phyloP scores from a whole-genome alignment of 768 basidiomycete genomes.

The Candolleomyces eurysporus region DNA sequence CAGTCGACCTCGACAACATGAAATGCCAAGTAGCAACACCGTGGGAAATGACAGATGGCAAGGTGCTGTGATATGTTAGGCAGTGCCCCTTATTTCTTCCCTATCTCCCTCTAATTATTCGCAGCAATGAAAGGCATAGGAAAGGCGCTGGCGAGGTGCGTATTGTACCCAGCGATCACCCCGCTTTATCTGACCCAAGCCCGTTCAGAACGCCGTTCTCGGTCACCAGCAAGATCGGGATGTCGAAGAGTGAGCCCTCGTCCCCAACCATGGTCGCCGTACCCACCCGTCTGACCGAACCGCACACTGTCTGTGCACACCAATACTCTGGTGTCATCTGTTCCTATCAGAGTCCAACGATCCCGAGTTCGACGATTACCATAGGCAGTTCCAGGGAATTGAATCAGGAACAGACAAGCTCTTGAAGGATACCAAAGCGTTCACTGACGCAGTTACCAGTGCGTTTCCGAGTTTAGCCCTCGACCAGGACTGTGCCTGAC shows the following conservation, averaged over 20 bases:
- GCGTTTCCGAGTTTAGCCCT: conserved; percentile 21
- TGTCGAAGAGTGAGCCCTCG: conserved; percentile 78
- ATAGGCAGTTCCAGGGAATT: conserved; percentile 70
- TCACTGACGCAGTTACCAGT: conserved; percentile 81
- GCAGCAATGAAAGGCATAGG: conserved; percentile 77
- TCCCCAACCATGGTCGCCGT: not conserved
- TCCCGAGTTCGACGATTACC: conserved; percentile 87
- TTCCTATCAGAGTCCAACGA: conserved; percentile 63
- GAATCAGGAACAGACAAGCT: conserved; percentile 86
- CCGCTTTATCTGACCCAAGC: not conserved
- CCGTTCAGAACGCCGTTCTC: conserved; percentile 80
- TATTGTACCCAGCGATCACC: conserved; percentile 7
- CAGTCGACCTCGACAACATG: too few species aligned
- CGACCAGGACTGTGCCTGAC: too few species aligned
- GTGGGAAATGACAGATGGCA: conserved; percentile 12
- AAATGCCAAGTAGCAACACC: not conserved
- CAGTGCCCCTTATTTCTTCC: conserved; percentile 7
- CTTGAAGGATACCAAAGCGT: conserved; percentile 87
- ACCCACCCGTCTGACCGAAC: not conserved
- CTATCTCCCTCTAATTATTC: not conserved
- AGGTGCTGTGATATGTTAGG: not conserved
- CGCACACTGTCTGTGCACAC: not conserved
- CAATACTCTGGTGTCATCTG: not conserved
- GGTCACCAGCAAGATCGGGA: conserved; percentile 83
- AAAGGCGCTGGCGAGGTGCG: conserved; percentile 75